Evolutionary conservation across 257 asterid species (phyloP), one percentile per base, ranked within the genome.

Genomic region (Handroanthus guayacan): DNA sequence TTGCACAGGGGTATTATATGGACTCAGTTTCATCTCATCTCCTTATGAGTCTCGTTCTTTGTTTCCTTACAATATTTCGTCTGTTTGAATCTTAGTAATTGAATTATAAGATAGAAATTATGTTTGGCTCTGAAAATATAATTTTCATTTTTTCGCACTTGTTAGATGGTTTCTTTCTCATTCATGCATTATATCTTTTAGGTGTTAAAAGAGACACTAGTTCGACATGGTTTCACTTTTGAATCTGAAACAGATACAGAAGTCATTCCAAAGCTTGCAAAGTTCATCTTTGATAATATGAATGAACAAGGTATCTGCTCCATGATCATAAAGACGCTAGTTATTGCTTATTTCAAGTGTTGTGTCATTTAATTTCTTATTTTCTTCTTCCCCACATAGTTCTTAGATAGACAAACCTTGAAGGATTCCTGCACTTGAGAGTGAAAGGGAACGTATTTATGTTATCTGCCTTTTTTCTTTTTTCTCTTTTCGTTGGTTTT

Each of bases 261-360:
- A 88, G 99, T 95, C 70, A 95, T 95, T 82, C 98, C 99, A 11
- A 95, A 95, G 95, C 99, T 95, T 74, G 98, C 98, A 79, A 95
- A 95, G 78, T 93, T 86, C 75, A 86, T 95, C 34, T 95, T 87
- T 78, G 98, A 95, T 82, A 95, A 93, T 62, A 92, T 96, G 36
- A 89, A 85, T 80, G 99, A 89, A 76, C 97, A 88, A 90, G 98
- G 97, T 92, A 84, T 74, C 54, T 71, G 73, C 41, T 14, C 50
- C 48, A 13, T 52, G 17, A 16, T 43, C 47, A 11, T 67, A 62
- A 34, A 44, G 41, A 14, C 54, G 47, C 44, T 39, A 14, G 69
- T 58, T 70, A 25, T 75, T 51, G 12, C 45, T 58, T 9, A 50
- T 45, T 44, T 41, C 66, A 3, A 38, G 44, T 62, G 81, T 5